Evolutionary conservation across 2,329 filamentous ascomycete genomes (phyloP), one percentile per base, ranked within the genome.

Genomic region (Phialophora chinensis): DNA sequence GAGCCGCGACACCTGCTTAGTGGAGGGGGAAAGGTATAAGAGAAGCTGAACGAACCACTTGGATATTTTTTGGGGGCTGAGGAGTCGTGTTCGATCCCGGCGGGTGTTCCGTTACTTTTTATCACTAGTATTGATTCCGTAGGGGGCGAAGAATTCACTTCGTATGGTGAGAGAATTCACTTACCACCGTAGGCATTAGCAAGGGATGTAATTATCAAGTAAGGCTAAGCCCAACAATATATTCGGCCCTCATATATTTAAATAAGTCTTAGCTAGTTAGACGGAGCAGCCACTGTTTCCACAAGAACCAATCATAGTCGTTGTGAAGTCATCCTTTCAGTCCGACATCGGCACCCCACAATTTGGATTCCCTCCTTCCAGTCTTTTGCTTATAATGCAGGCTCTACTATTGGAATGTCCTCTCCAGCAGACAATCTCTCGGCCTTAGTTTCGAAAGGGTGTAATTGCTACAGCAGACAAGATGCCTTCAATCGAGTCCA

Each of bases 401-500:
- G 50, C 47, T 23, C 62, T 61, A 27, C 57, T 50, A 67, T 67
- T 67, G 49, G 65, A 61, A 58, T 50, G 27, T 29, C 33, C 38
- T 44, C 25, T 52, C 14, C 20, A 23, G 38, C 2, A 57, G 49
- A 31, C 47, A 17, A 29, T 53, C 29, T 52, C 47, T 49, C 8
- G 58, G 33, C 25, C 49, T 50, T 14, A 31, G n/a, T 25, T 52
- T 38, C 12, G 20, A 38, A 33, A 35, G 33, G 25, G 33, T 33
- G 23, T 23, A 44, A 52, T 50, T 44, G 56, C 42, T 60, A 42
- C 17, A 44, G 42, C 27, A 54, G 7, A 56, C 84, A 88, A 79
- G 74, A 96, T 96, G 92, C 92, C 92, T 77, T 86, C 85, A 76
- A 87, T 87, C 73, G 88, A 90, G 73, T 84, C 85, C 78, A 86